Percentiles rank a stretch among this genome's conserved stretches.
Conservation (phyloP, 2,329 filamentous ascomycete species). For the Coniochaeta sp. region DNA sequence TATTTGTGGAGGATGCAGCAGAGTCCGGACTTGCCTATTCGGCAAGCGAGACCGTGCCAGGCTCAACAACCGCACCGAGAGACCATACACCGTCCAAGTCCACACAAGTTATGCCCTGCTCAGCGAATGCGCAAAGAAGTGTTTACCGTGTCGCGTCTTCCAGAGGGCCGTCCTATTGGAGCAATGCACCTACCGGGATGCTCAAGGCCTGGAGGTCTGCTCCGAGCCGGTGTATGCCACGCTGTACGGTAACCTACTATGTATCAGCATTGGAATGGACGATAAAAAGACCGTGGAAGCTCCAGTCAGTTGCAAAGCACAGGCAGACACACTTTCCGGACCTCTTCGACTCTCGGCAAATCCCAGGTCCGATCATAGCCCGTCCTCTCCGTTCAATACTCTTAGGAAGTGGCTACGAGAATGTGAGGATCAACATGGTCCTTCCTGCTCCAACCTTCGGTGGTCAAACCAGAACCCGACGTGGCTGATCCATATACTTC, state of each 20-base stretch:
- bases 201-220: background rate
- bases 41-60: background rate
- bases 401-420: conserved; percentile 6
- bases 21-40: background rate
- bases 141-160: background rate
- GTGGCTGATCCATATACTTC: conserved; percentile 15
- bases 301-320: background rate
- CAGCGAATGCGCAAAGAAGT: background rate
- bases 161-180: background rate
- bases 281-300: background rate
- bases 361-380: conserved; percentile 7
- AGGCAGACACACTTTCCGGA: background rate
- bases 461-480: conserved; percentile 17
- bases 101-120: background rate
- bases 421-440: conserved; percentile 14
- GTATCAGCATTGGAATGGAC: background rate
- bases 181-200: background rate
- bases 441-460: conserved; percentile 15
- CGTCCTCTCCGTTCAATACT: background rate
- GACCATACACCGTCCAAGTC: background rate
- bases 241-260: background rate
- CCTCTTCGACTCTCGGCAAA: background rate
- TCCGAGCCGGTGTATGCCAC: background rate
- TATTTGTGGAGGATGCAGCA: background rate
- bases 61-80: background rate